A percentile compares a stretch with the other conserved stretches of the same genome.
phyloP scores from a whole-genome alignment of 768 basidiomycete species.

The Xanthoconium purpureum region DNA sequence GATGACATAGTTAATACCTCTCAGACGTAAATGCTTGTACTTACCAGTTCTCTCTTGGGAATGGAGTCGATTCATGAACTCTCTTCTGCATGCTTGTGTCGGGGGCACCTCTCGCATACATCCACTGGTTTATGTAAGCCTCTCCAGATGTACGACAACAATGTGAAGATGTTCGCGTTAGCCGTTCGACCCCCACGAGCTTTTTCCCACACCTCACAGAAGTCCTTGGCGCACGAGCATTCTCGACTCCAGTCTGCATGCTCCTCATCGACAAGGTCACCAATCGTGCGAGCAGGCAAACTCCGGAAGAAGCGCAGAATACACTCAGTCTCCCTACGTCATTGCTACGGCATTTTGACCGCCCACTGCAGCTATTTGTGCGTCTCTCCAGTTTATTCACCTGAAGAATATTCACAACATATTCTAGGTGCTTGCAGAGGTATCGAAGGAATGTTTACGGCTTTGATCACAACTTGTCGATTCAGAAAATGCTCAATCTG shows the following conservation, averaged over 20 bases:
- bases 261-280: conserved; percentile 78
- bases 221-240: conserved; percentile 74
- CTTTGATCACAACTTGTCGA: conserved; percentile 46
- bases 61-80: no score
- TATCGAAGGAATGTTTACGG: conserved; percentile 63
- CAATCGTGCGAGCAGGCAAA: conserved; percentile 65
- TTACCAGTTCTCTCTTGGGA: no score
- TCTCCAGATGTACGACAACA: conserved; percentile 93
- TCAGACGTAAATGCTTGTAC: no score
- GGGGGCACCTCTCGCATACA: no score
- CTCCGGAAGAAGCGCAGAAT: conserved; percentile 52
- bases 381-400: conserved; percentile 16
- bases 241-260: conserved; percentile 79
- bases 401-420: neutral
- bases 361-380: conserved; percentile 51
- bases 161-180: conserved; percentile 41
- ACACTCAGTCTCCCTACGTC: conserved; percentile 66
- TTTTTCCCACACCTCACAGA: conserved; percentile 89
- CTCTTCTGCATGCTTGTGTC: conserved; percentile 82
- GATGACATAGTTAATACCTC: no score
- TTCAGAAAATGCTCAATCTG: conserved; percentile 36
- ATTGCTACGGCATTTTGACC: conserved; percentile 54
- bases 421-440: conserved; percentile 55
- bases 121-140: no score
- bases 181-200: conserved; percentile 37